Percentiles rank a stretch among this genome's conserved stretches.
Conservation (phyloP, 495 filamentous ascomycete species). For the Trichocladium uniseriatum region DNA sequence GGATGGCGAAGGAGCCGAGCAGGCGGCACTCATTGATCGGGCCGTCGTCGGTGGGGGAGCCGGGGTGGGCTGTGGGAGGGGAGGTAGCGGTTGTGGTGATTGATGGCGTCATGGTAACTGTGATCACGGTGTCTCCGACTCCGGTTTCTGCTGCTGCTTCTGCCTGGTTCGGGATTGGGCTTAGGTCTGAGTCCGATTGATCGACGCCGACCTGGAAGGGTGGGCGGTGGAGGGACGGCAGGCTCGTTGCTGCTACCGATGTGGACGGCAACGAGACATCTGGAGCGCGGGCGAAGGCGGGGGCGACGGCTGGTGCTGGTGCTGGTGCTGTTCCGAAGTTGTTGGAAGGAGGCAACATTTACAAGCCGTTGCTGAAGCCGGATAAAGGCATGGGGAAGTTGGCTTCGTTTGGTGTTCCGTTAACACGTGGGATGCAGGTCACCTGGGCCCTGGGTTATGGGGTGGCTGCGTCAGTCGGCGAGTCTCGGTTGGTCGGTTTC, state of each 20-base stretch:
- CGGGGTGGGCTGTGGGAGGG: constrained; percentile 14
- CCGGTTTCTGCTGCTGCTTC: background rate
- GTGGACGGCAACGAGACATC: constrained; percentile 17
- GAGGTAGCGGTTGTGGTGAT: background rate
- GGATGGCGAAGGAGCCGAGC: constrained; percentile 75
- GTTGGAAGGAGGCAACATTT: constrained; percentile 2
- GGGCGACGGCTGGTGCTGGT: background rate
- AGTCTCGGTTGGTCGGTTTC: constrained; percentile 2
- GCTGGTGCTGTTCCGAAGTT: background rate
- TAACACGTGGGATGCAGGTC: background rate
- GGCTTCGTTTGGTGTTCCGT: background rate
- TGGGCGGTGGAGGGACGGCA: constrained; percentile 10
- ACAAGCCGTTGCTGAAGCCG: background rate
- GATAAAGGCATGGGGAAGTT: background rate
- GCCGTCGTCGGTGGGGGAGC: constrained; percentile 25
- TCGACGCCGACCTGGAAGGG: constrained; percentile 20
- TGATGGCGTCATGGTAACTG: constrained; percentile 6
- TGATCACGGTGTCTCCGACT: background rate
- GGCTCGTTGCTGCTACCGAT: constrained; percentile 20
- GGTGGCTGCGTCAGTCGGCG: background rate
- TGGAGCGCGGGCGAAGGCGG: constrained; percentile 6
- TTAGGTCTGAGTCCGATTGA: constrained; percentile 15
- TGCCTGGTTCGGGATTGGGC: constrained; percentile 17
- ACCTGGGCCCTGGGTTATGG: background rate
- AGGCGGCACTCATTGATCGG: constrained; percentile 63